Conservation (phyloP, 202 grass and related monocot species). For the Setaria italica region DNA sequence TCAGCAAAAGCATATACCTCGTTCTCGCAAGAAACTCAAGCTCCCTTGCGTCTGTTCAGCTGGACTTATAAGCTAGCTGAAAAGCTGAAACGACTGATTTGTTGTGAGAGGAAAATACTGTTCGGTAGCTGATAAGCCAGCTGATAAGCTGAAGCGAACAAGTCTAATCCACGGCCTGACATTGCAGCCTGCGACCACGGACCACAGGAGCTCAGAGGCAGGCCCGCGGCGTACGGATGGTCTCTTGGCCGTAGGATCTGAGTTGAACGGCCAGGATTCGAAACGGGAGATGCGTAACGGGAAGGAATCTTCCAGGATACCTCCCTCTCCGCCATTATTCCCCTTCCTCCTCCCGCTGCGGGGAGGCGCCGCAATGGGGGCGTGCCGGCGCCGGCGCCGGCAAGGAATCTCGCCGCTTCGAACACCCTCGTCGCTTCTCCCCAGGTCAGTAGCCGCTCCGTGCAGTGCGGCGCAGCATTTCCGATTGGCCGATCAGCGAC, state of each 20-base stretch:
- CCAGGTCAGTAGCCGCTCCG: background rate
- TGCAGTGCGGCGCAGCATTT: background rate
- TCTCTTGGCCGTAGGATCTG: background rate
- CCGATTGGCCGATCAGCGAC: background rate
- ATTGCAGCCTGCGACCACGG: background rate
- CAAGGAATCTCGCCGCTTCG: background rate
- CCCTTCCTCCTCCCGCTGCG: background rate
- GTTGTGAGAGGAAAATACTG: too few relatives aligned
- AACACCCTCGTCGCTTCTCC: background rate
- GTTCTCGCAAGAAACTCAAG: background rate
- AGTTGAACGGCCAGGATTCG: background rate
- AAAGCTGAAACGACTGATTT: too few relatives aligned
- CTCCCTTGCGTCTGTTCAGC: background rate
- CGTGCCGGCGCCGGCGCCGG: background rate
- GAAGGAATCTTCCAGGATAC: background rate
- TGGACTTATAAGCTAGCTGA: too few relatives aligned
- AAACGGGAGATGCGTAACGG: background rate
- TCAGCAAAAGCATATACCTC: background rate
- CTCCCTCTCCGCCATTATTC: background rate
- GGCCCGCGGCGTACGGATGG: background rate
- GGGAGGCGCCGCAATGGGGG: background rate
- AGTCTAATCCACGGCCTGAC: background rate
- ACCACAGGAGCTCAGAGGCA: background rate
- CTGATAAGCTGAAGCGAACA: too few relatives aligned
- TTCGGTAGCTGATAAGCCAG: too few relatives aligned